Evolutionary conservation across 805 yeast species (phyloP), one percentile per base, ranked within the genome.

Genomic region (Tetrapisispora arboricola): DNA sequence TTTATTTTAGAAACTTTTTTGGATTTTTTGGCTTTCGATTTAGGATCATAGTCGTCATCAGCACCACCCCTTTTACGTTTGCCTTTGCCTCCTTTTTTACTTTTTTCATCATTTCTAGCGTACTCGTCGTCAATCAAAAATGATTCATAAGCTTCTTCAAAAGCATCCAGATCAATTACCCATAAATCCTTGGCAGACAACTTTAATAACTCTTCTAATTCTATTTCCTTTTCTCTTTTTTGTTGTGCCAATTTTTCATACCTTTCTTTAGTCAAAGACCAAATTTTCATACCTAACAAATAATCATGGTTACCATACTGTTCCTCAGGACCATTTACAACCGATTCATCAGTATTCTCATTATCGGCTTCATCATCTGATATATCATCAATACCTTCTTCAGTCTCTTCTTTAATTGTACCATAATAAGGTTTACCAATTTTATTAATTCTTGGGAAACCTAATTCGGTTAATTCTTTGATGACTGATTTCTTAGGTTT

Each of bases 211-310:
- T 55, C 58, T 34, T 76, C 80, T 51, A 90, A 70, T 55, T 84
- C 94, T 11, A 60, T 67, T 57, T 86, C 90, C 53, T 79, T 81
- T 20, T 68, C 80, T 42, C 77, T 84, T 45, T 76, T 73, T 57
- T 88, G 94, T 40, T 71, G 71, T 52, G 87, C 66, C 49, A 92
- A 67, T 49, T 75, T 79, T 53, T 85, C 88, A 57, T 88, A 92
- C 51, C 92, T 75, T 63, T 92, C 98, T 44, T 71, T 72, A 0
- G 98, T 90, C 56, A 92, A 74, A 29, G 96, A 82, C 92, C 96
- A 86, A 48, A 92, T 79, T 27, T 87, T 76, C 95, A 92, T 84
- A 40, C 92, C 94, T 40, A 92, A 69, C 47, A 92, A 69, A 52
- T 92, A 92, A 54, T 92, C 97, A 61, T 77, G 90, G 6, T 80